Evolutionary conservation across 1,284 basidiomycete species (phyloP), one percentile per base, ranked within the genome.

Genomic region (Boletus austroedulis): DNA sequence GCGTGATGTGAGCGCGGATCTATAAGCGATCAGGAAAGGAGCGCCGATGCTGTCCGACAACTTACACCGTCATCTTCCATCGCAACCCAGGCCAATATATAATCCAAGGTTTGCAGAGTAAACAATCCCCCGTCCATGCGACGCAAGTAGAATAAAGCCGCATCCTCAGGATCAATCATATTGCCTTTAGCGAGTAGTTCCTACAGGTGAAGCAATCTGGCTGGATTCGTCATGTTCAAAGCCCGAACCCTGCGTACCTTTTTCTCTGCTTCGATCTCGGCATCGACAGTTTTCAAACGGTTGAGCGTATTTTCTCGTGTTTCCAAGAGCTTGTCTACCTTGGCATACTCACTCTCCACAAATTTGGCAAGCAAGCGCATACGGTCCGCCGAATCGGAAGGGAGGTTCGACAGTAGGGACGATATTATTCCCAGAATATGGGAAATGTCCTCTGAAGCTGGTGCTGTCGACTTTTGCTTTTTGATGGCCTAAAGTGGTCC

Each of bases 1-100:
- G 83, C 54, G 82, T 74, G 11, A 87, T 78, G 72, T 97, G 95
- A 19, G 77, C 76, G 43, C 85, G 86, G 56, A 90, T 82, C 92
- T 94, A 63, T n/a, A 40, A 9, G 46, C 14, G 23, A 28, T 71
- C 43, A 65, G 65, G 38, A 41, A 56, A 21, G 44, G 40, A 26
- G 14, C 29, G 34, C n/a, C 24, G 19, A 36, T 46, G 49, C 12
- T 6, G 15, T 32, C 34, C 47, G 51, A 40, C 34, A 34, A 61
- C 90, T 60, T 76, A 95, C 94, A 32, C 95, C 97, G 67, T 99
- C 97, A 66, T 99, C 97, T 76, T 99, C 97, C 94, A 98, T 97
- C 57, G 86, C 83, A 29, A 98, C 75, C 97, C 97, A 99, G 1
- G 91, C 95, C 29, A 98, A 75, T 51, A 98, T 88, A 62, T 95